Evolutionary conservation across 768 basidiomycete genomes (phyloP), one percentile per base, ranked within the genome.

Genomic region (Boletus patriciae): DNA sequence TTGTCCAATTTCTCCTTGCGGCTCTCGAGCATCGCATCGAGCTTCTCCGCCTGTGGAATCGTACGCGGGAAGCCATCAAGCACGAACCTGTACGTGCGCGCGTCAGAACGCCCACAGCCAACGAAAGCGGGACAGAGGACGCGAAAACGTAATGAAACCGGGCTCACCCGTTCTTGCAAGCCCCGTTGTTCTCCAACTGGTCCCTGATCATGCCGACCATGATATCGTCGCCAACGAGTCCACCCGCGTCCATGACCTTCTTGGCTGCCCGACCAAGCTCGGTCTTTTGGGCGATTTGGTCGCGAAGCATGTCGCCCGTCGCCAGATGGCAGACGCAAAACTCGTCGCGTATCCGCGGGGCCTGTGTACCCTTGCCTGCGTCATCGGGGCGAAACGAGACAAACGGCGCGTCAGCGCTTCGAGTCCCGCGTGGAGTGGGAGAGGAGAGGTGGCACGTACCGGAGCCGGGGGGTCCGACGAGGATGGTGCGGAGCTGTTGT

Each of bases 1-100:
- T 83, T 86, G 76, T 98, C 87, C 49, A 99, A 83, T 68, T 88
- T 89, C 77, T 98, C 94, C 65, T 89, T 86, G 67, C 90, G 87
- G 6, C 70, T 73, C 15, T 80, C 70, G 43, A 99, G 85, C 97
- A 99, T 98, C 57, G 79, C 76, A 69, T 96, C 96, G 52, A 99
- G 87, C 75, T 97, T 98, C 75, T 95, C 83, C 3, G 97, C 97
- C 68, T 99, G 97, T 11, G 90, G 87, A 36, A 98, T 92, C 5
- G 96, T 98, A 42, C 97, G 88, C 41, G 97, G 97, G 84, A 99
- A 99, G n/a, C 97, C 97, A 68, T 99, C 97, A 49, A 99, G 81
- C 55, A 99, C 97, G 74, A 99, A 99, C 37, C 96, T 98, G 63
- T 16, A 11, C 25, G 21, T 16, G 3, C 9, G 13, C 33, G 3